Percentiles rank a stretch among this genome's conserved stretches.
phyloP scores from a whole-genome alignment of 495 filamentous ascomycete genomes.

The Neurospora sp. region DNA sequence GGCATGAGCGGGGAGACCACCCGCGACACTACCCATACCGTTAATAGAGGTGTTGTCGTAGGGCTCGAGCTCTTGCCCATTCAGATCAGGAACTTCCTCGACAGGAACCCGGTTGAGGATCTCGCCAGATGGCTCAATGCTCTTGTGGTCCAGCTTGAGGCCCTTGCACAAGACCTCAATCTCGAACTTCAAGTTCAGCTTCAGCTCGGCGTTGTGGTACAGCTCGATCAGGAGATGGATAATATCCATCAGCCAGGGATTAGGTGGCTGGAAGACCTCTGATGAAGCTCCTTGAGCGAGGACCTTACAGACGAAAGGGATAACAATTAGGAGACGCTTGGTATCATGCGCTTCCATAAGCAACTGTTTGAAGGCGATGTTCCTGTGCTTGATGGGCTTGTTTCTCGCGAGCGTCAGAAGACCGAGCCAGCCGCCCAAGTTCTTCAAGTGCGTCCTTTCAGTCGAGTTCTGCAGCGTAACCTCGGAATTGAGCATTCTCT shows the following conservation, averaged over 20 bases:
- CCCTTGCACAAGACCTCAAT: slow-evolving; percentile 95
- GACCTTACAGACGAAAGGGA: slow-evolving; percentile 95
- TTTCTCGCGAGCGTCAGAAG: slow-evolving; percentile 88
- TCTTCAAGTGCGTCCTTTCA: slow-evolving; percentile 83
- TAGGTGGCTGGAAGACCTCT: slow-evolving; percentile 84
- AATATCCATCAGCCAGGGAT: slow-evolving; percentile 96
- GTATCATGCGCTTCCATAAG: slow-evolving; percentile 87
- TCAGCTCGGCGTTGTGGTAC: slow-evolving; percentile 84
- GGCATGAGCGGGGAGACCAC: slow-evolving; percentile 60
- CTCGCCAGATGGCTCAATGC: slow-evolving; percentile 70
- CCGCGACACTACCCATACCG: slow-evolving; percentile 57
- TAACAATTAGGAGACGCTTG: slow-evolving; percentile 77
- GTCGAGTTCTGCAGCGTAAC: slow-evolving; percentile 64
- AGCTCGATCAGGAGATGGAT: slow-evolving; percentile 79
- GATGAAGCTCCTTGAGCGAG: slow-evolving; percentile 74
- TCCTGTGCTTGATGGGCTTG: slow-evolving; percentile 91
- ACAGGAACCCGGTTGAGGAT: slow-evolving; percentile 62
- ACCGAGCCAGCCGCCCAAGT: slow-evolving; percentile 84
- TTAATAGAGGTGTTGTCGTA: slow-evolving; percentile 72
- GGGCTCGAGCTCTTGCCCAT: slow-evolving; percentile 46
- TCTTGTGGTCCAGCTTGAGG: slow-evolving; percentile 77
- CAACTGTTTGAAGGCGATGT: slow-evolving; percentile 93
- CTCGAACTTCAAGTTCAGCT: slow-evolving; percentile 93
- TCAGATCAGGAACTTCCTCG: slow-evolving; percentile 49
- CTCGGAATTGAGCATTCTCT: slow-evolving; percentile 81